Evolutionary conservation across 495 filamentous ascomycete genomes (phyloP).

Genomic region (Xylaria curta): DNA sequence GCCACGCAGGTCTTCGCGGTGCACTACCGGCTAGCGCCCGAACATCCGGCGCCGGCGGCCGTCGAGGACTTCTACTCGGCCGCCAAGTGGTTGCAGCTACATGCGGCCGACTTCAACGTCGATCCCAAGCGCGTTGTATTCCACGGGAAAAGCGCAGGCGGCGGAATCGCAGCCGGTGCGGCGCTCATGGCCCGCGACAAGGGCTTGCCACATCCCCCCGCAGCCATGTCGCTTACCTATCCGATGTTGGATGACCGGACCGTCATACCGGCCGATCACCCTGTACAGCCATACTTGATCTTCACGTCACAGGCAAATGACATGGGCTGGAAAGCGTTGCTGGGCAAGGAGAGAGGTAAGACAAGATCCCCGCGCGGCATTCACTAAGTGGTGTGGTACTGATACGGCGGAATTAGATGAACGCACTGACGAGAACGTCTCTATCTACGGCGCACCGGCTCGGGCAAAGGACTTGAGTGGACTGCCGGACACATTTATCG

Average conservation of each 20-base stretch:
- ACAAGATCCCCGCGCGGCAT: not conserved
- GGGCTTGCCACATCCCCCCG: constrained; percentile 35
- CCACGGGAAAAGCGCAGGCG: constrained; percentile 49
- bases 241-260: constrained; percentile 55
- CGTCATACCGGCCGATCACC: constrained; percentile 28
- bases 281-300: constrained; percentile 37
- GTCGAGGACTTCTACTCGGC: constrained; percentile 46
- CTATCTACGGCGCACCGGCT: constrained; percentile 42
- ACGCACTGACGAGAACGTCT: constrained; percentile 29
- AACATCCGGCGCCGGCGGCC: constrained; percentile 42
- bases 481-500: constrained; percentile 47
- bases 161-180: constrained; percentile 43
- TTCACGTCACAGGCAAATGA: constrained; percentile 46
- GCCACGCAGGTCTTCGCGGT: constrained; percentile 42
- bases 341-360: constrained; percentile 31
- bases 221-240: constrained; percentile 43
- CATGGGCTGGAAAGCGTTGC: constrained; percentile 43
- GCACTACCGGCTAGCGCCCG: constrained; percentile 52
- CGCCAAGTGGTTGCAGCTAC: constrained; percentile 39
- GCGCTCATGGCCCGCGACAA: constrained; percentile 46
- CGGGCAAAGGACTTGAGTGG: constrained; percentile 40
- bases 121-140: constrained; percentile 48
- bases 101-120: constrained; percentile 38
- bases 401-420: constrained; percentile 24
- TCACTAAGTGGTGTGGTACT: not conserved